Percentiles rank a stretch among this genome's conserved stretches.
phyloP scores from a whole-genome alignment of 1,284 basidiomycete species.

The Wallemia mellicola region DNA sequence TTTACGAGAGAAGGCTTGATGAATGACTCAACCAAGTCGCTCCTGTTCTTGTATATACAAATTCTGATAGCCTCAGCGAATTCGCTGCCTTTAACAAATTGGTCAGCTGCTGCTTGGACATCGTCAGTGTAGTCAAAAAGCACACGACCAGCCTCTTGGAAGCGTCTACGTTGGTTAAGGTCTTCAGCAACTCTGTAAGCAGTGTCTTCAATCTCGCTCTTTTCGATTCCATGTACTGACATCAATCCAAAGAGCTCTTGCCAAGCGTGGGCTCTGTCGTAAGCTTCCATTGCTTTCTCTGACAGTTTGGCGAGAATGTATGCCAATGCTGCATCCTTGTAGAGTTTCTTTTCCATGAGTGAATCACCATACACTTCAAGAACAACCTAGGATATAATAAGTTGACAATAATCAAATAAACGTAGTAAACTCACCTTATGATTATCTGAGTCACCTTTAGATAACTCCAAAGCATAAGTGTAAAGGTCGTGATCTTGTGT shows the following conservation, averaged over 20 bases:
- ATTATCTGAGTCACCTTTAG: constrained; percentile 27
- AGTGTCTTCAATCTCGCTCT: constrained; percentile 25
- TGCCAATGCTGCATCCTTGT: constrained; percentile 55
- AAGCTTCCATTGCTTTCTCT: constrained; percentile 47
- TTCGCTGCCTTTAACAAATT: not conserved
- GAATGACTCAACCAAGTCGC: constrained; percentile 38
- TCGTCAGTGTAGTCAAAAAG: constrained; percentile 40
- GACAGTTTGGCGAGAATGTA: constrained; percentile 34
- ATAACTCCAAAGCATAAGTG: constrained; percentile 37
- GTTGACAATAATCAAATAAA: no score
- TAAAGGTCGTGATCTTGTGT: constrained; percentile 50
- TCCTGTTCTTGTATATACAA: constrained; percentile 15
- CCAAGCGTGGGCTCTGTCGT: constrained; percentile 65
- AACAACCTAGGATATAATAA: no score
- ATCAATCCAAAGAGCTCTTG: constrained; percentile 65
- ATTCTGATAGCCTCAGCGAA: constrained; percentile 10
- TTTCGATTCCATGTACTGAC: constrained; percentile 18
- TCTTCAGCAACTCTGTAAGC: constrained; percentile 26
- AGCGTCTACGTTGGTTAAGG: constrained; percentile 42
- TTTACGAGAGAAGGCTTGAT: constrained; percentile 53
- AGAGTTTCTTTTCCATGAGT: constrained; percentile 56
- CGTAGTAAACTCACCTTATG: constrained; percentile 25
- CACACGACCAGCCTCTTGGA: constrained; percentile 49
- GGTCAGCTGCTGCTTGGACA: not conserved
- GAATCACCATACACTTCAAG: constrained; percentile 60